Evolutionary conservation across 306 rosid genomes (phyloP), one percentile per base, ranked within the genome.

Genomic region (Delonix regia): DNA sequence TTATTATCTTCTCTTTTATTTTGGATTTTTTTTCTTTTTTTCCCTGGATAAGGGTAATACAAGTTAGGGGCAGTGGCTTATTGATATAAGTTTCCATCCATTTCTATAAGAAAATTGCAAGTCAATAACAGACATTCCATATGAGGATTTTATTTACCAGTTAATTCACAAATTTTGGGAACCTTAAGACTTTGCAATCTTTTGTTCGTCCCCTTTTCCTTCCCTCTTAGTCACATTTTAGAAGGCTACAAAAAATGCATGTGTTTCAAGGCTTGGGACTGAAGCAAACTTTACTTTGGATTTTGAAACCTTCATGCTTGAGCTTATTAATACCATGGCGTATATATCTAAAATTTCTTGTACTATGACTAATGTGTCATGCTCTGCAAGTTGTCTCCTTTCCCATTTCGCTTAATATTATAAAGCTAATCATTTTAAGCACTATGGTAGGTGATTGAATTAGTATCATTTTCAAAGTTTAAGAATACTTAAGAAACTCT

Each of bases 381-480:
- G 19, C 15, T 13, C 18, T 49, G 19, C 18, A 48, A 5, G 19
- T 2, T 14, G 21, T 48, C 16, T 16, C 18, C 1, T 47, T 48
- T 48, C n/a, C 21, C 19, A 48, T 5, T 48, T 48, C 5, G 5
- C 19, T 48, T 48, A 48, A 2, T 4, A 48, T 0, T 48, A 10
- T n/a, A n/a, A n/a, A n/a, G n/a, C n/a, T n/a, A n/a, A 59, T 39
- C n/a, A 60, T 18, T 7, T 38, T 25, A 38, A 6, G 18, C 44
- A 55, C 21, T 30, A 60, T 62, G 9, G 51, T 70, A 89, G 93
- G 79, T 85, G 52, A 89, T 89, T 8, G 78, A 87, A 80, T 71
- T 89, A 80, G 81, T 85, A 77, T 91, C 91, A 27, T 89, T 89
- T 89, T 87, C 89, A 38, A 87, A 87, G 81, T 89, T 87, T 41